Percentiles rank a stretch among this genome's conserved stretches.
Evolutionary conservation across 140 eudicot genomes (phyloP).

Genomic region (Senecio squalidus): DNA sequence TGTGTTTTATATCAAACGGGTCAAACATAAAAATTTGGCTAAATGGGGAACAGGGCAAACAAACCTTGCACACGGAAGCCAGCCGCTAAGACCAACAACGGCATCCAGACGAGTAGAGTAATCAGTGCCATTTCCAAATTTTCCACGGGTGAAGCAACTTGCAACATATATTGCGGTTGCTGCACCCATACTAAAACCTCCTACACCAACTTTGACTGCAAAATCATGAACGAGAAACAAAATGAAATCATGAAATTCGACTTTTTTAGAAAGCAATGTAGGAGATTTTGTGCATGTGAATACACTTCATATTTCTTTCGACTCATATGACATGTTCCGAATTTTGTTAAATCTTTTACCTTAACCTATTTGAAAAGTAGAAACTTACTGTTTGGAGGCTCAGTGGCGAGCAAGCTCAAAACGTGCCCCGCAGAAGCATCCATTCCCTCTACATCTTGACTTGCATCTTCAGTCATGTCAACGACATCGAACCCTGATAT

Average conservation of each 20-base stretch:
- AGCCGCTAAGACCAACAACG: constrained; percentile 78
- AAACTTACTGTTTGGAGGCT: constrained; percentile 64
- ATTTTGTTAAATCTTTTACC: no score
- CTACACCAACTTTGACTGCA: constrained; percentile 75
- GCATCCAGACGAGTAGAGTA: constrained; percentile 56
- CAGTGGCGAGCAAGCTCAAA: constrained; percentile 62
- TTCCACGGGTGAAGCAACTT: constrained; percentile 54
- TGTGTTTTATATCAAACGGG: background rate
- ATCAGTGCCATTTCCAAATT: constrained; percentile 47
- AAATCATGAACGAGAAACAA: constrained; percentile 3
- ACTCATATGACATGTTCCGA: no score
- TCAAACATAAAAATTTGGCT: background rate
- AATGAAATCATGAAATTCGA: background rate
- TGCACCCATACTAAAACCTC: constrained; percentile 96
- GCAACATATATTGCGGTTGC: constrained; percentile 70
- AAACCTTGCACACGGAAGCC: constrained; percentile 88
- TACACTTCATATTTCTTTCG: no score
- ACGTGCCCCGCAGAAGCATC: constrained; percentile 78
- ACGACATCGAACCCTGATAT: constrained; percentile 72
- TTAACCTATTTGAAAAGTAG: no score
- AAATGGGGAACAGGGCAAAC: constrained; percentile 8
- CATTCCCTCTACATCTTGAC: constrained; percentile 73
- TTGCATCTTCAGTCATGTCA: constrained; percentile 64
- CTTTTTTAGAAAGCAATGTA: no score
- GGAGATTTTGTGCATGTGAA: no score